Percentiles rank a stretch among this genome's conserved stretches.
Conservation (phyloP, 805 yeast species). For the Sugiyamaella marilandica region DNA sequence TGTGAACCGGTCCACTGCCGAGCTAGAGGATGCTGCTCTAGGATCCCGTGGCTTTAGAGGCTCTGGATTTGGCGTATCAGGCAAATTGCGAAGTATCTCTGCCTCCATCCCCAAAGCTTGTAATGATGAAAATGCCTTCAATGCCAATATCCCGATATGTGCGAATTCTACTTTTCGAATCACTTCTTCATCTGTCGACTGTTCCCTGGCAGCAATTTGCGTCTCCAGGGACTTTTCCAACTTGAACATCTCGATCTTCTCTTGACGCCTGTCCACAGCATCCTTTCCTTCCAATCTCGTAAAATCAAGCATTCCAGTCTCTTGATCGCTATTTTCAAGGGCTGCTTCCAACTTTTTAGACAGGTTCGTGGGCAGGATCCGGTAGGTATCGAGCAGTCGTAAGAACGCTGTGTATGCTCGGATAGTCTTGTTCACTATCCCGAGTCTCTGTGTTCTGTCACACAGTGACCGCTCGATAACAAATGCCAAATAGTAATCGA, state of each 20-base stretch:
- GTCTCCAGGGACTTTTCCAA: slow-evolving; percentile 49
- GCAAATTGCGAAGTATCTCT: slow-evolving; percentile 52
- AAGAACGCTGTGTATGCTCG: slow-evolving; percentile 26
- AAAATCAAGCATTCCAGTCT: slow-evolving; percentile 8
- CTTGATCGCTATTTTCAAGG: background rate
- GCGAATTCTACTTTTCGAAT: slow-evolving; percentile 52
- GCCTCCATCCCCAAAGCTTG: slow-evolving; percentile 62
- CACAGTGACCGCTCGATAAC: slow-evolving; percentile 31
- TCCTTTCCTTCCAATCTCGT: slow-evolving; percentile 21
- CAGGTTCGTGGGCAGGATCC: slow-evolving; percentile 18
- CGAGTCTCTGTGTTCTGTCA: slow-evolving; percentile 17
- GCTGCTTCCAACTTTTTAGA: slow-evolving; percentile 13
- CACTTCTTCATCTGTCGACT: slow-evolving; percentile 54
- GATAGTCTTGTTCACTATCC: slow-evolving; percentile 18
- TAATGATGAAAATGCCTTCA: slow-evolving; percentile 51
- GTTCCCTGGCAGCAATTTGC: slow-evolving; percentile 35
- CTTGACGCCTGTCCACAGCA: slow-evolving; percentile 52
- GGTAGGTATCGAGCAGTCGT: slow-evolving; percentile 21
- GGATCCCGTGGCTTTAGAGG: background rate
- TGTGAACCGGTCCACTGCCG: slow-evolving; percentile 46
- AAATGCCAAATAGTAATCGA: slow-evolving; percentile 56
- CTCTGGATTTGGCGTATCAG: slow-evolving; percentile 26
- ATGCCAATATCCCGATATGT: slow-evolving; percentile 48
- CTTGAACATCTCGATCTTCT: slow-evolving; percentile 66
- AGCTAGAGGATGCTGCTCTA: background rate